Evolutionary conservation across 2,329 filamentous ascomycete species (phyloP), one percentile per base, ranked within the genome.

Genomic region (Trichophyton equinum): DNA sequence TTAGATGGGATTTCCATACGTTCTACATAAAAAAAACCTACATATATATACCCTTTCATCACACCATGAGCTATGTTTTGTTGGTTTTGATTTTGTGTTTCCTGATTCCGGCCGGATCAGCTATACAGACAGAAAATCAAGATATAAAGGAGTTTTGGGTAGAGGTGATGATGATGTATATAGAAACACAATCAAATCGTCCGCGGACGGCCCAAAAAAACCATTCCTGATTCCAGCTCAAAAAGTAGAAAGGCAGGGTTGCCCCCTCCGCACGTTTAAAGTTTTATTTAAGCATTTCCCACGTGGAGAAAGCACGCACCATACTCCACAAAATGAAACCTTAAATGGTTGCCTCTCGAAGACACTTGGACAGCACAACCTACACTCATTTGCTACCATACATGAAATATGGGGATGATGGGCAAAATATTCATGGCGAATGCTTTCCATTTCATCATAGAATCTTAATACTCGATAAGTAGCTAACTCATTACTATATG

Each of bases 101-200:
- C 25, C 49, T 30, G 49, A 53, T 53, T 53, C 49, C 49, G 49
- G 49, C 49, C 49, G 49, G 49, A 30, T 53, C 49, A 30, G 49
- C 25, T 53, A 53, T 53, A 53, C 49, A 13, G 27, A 33, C 22
- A 53, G 49, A 53, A 53, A 53, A 8, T 33, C 22, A 15, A 25
- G n/a, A 30, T 30, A 33, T 13, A 53, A 53, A n/a, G 49, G 22
- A 30, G 20, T 53, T 53, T 33, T 33, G 49, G 47, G 5, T 53
- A 53, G 49, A 53, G 22, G 47, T 6, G 49, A 9, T 25, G 25
- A 8, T 25, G 22, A n/a, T 53, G 49, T 53, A 53, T 33, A 53
- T 53, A 53, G 49, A 33, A 30, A 53, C 49, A 53, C 22, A 53
- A 53, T 53, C 49, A 53, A 53, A 33, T 53, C 49, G 49, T 53